These are phyloP conservation scores for Sclerotinia spermophila DNA, from an alignment of 2,329 filamentous ascomycete species.

Conservation along the genomic window DNA sequence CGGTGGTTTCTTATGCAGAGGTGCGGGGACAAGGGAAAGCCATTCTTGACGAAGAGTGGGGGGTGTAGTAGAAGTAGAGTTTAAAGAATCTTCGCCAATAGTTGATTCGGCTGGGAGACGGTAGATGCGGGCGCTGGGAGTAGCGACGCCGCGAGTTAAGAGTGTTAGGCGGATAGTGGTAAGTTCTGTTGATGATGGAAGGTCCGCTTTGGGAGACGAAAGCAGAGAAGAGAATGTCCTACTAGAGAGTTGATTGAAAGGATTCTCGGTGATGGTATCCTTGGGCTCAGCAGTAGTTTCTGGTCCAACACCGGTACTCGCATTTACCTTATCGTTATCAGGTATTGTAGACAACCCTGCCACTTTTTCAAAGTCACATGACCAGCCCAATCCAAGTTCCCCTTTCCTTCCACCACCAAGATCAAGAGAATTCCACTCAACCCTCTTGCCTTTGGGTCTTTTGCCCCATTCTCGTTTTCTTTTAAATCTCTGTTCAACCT, in stretches of 20 bases:
- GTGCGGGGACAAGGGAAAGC: slow-evolving; percentile 55
- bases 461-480: slow-evolving; percentile 66
- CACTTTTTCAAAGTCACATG: slow-evolving; percentile 71
- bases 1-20: slow-evolving; percentile 27
- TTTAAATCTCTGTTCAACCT: slow-evolving; percentile 59
- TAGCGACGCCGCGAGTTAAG: slow-evolving; percentile 65
- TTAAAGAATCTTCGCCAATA: slow-evolving; percentile 39
- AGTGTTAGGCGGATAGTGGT: slow-evolving; percentile 66
- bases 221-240: slow-evolving; percentile 29
- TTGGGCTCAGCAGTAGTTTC: neutral
- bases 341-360: slow-evolving; percentile 18
- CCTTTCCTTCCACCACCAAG: slow-evolving; percentile 72
- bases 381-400: slow-evolving; percentile 77
- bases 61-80: slow-evolving; percentile 31
- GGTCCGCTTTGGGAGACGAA: slow-evolving; percentile 24
- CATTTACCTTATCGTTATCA: slow-evolving; percentile 17
- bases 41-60: slow-evolving; percentile 61
- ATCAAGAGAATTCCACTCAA: slow-evolving; percentile 70
- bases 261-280: slow-evolving; percentile 4
- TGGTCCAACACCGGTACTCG: neutral
- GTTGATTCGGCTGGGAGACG: slow-evolving; percentile 53
- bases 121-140: slow-evolving; percentile 76
- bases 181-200: slow-evolving; percentile 41
- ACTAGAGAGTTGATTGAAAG: slow-evolving; percentile 25
- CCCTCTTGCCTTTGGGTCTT: slow-evolving; percentile 76